phyloP scores from a whole-genome alignment of 192 early-diverging fungal genomes.

The Coemansia sp. region DNA sequence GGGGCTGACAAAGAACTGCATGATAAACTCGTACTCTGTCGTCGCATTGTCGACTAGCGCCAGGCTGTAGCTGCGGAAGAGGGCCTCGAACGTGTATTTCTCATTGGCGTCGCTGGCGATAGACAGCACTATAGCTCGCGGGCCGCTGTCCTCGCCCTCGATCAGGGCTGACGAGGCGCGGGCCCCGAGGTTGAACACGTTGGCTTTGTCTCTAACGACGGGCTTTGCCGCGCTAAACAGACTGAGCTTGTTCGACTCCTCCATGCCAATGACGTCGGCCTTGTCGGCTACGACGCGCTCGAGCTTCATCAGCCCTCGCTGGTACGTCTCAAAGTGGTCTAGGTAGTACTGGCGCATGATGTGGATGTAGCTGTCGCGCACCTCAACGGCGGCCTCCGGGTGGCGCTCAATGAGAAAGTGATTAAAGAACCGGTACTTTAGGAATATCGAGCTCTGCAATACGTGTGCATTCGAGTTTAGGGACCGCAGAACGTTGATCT shows the following conservation, averaged over 20 bases:
- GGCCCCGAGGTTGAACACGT: conserved; percentile 82
- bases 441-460: conserved; percentile 84
- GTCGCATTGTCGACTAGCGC: conserved; percentile 93
- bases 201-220: conserved; percentile 73
- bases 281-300: conserved; percentile 80
- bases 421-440: conserved; percentile 91
- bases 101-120: conserved; percentile 45
- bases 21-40: conserved; percentile 89
- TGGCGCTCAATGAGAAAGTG: conserved; percentile 89
- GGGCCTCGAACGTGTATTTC: conserved; percentile 70
- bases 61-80: conserved; percentile 90
- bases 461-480: conserved; percentile 93
- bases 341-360: conserved; percentile 84
- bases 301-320: conserved; percentile 68
- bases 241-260: conserved; percentile 75
- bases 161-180: conserved; percentile 67
- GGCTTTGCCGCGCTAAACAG: conserved; percentile 69
- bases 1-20: conserved; percentile 84
- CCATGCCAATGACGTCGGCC: conserved; percentile 79
- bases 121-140: conserved; percentile 76
- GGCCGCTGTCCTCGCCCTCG: conserved; percentile 57
- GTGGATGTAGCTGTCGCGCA: conserved; percentile 81
- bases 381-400: conserved; percentile 81
- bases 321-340: conserved; percentile 89
- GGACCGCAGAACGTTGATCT: conserved; percentile 81